Conservation (phyloP, 2,329 filamentous ascomycete species). For the Fusarium siculi region DNA sequence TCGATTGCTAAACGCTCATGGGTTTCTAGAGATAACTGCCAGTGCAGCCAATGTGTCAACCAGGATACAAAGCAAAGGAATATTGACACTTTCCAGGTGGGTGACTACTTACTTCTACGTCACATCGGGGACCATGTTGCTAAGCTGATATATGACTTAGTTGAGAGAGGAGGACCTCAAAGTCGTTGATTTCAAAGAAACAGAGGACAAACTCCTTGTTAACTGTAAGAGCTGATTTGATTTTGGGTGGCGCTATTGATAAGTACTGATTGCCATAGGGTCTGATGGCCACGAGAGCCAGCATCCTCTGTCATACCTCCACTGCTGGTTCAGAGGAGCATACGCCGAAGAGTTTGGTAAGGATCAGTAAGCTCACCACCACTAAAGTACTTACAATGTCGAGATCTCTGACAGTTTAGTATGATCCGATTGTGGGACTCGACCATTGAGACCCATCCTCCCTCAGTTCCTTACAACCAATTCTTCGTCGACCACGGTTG, state of each 20-base stretch:
- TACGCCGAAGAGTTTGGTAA: constrained; percentile 28
- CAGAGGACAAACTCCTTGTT: constrained; percentile 47
- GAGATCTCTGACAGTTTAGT: constrained; percentile 24
- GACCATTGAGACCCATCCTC: constrained; percentile 57
- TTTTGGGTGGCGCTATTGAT: background rate
- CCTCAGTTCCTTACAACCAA: constrained; percentile 68
- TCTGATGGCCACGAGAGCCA: constrained; percentile 74
- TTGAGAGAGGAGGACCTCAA: constrained; percentile 47
- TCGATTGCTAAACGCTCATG: constrained; percentile 18
- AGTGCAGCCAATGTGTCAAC: constrained; percentile 55
- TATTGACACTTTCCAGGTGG: constrained; percentile 55
- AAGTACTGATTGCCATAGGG: constrained; percentile 59
- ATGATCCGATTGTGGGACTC: constrained; percentile 40
- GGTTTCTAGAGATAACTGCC: constrained; percentile 54
- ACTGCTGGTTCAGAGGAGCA: constrained; percentile 33
- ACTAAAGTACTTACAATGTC: background rate
- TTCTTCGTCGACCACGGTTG: constrained; percentile 62
- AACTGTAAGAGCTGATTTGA: constrained; percentile 44
- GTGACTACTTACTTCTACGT: background rate
- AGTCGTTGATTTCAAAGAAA: constrained; percentile 43
- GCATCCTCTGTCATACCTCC: constrained; percentile 65
- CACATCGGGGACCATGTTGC: background rate
- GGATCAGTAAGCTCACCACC: constrained; percentile 34
- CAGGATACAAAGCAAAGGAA: constrained; percentile 56
- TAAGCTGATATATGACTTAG: constrained; percentile 38